Base-by-base conservation (phyloP, 2,329 filamentous ascomycete genomes). In the Calonectria pteridis region DNA sequence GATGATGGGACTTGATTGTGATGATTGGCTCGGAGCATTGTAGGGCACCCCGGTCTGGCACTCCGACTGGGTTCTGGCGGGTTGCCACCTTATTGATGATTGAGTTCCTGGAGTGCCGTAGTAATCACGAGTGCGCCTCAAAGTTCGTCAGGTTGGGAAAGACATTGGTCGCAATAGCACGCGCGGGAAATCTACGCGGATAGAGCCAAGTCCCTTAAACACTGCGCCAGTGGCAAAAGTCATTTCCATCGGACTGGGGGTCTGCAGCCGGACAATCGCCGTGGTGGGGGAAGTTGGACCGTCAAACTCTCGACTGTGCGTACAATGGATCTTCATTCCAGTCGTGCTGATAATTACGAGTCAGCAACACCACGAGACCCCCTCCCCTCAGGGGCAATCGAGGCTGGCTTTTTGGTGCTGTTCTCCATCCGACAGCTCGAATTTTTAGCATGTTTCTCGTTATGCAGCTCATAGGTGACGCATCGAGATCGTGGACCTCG, bases 401-500 rank as follows among this genome's bases (percentile, higher is more conserved):
- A 37, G 28, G 59, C 66, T 49, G 59, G 31, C 29, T 58, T 29
- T 51, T 71, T 55, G 33, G 46, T 35, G 28, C 28, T 18, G 40
- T 59, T 66, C 62, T 51, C 62, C 51, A 35, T 50, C 43, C 69
- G 50, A 49, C 59, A 64, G 40, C 59, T 64, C 37, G 33, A 50
- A 26, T 64, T 64, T 58, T 64, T 58, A 59, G 66, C 9, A 64
- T 49, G 49, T 70, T 70, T 70, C 67, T 72, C 53, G 63, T 62
- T 35, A 62, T 72, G 69, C 69, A 72, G 33, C 69, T 72, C 69
- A 72, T 72, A 67, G 43, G 59, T 63, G 53, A 68, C 43, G 69
- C 64, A 33, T 55, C 53, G 59, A 68, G 53, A 72, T 72, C 64
- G 63, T 72, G 64, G 51, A 40, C 69, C 69, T 66, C 59, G 58